These are phyloP conservation scores for Neltuma alba DNA, from an alignment of 306 rosid genomes.

Conservation along the genomic window DNA sequence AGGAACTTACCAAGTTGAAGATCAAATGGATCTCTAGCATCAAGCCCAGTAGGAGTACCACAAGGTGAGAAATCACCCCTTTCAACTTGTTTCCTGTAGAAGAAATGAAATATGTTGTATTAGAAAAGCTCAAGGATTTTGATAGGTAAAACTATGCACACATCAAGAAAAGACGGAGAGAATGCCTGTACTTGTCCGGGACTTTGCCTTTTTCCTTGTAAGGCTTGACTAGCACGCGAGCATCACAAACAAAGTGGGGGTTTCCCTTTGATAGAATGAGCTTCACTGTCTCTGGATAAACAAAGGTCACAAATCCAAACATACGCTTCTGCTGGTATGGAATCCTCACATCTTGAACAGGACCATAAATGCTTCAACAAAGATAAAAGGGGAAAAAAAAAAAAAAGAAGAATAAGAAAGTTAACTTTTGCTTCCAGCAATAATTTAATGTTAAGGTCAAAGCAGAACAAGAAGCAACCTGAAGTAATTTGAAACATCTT, in stretches of 20 bases:
- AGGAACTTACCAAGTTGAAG: slow-evolving; percentile 74
- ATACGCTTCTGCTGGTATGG: slow-evolving; percentile 98
- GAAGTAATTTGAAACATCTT: slow-evolving; percentile 94
- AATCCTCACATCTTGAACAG: slow-evolving; percentile 98
- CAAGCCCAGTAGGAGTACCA: slow-evolving; percentile 89
- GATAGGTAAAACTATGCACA: not conserved
- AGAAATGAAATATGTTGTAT: not conserved
- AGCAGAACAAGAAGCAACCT: slow-evolving; percentile 49
- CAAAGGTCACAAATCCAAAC: slow-evolving; percentile 97
- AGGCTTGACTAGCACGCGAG: slow-evolving; percentile 97
- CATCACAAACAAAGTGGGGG: slow-evolving; percentile 98
- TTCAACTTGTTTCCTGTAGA: slow-evolving; percentile 82
- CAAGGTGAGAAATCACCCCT: slow-evolving; percentile 93
- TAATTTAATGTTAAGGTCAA: not conserved
- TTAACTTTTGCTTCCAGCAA: not conserved
- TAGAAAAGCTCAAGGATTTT: slow-evolving; percentile 1
- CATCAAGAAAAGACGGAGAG: slow-evolving; percentile 21
- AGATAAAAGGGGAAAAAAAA: too few species aligned
- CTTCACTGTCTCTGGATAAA: slow-evolving; percentile 89
- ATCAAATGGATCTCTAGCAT: slow-evolving; percentile 80
- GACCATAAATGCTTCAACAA: slow-evolving; percentile 77
- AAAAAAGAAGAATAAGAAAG: not conserved
- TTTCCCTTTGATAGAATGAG: slow-evolving; percentile 90
- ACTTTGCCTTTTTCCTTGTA: slow-evolving; percentile 99
- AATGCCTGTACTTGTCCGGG: slow-evolving; percentile 92